phyloP scores from a whole-genome alignment of 2,329 filamentous ascomycete species.

The Epichloe brachyelytri region DNA sequence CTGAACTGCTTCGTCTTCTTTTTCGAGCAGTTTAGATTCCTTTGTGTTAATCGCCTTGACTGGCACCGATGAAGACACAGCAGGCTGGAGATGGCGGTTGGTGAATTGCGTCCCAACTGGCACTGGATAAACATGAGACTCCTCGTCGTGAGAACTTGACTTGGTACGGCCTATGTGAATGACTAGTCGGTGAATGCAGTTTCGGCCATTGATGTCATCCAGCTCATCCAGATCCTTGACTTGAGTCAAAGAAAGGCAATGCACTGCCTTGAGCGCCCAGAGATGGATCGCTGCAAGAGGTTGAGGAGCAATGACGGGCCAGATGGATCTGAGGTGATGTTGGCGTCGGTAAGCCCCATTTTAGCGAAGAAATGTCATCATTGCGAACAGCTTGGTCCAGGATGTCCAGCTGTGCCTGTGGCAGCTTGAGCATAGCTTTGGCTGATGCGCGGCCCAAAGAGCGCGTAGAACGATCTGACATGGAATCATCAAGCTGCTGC shows the following conservation, averaged over 20 bases:
- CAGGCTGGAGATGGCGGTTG: slow-evolving; percentile 67
- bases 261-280: slow-evolving; percentile 52
- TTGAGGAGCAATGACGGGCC: slow-evolving; percentile 63
- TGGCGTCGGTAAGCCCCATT: slow-evolving; percentile 44
- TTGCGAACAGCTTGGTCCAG: slow-evolving; percentile 60
- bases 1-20: slow-evolving; percentile 64
- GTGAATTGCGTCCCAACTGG: slow-evolving; percentile 41
- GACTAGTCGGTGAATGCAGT: slow-evolving; percentile 83
- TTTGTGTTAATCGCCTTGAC: slow-evolving; percentile 50
- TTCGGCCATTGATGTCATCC: slow-evolving; percentile 87
- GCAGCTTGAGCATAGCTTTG: slow-evolving; percentile 60
- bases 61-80: slow-evolving; percentile 50
- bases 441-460: slow-evolving; percentile 68
- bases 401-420: slow-evolving; percentile 53
- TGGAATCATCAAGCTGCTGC: slow-evolving; percentile 62
- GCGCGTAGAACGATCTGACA: slow-evolving; percentile 59
- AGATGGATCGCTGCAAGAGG: slow-evolving; percentile 65
- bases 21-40: slow-evolving; percentile 51
- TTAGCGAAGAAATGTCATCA: slow-evolving; percentile 48
- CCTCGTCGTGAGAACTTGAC: slow-evolving; percentile 35
- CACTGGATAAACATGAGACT: slow-evolving; percentile 37
- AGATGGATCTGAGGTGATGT: slow-evolving; percentile 23
- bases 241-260: slow-evolving; percentile 59
- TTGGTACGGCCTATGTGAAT: slow-evolving; percentile 81
- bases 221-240: slow-evolving; percentile 67